Conservation (phyloP, 2,329 filamentous ascomycete species). For the Stylonectria norvegica region DNA sequence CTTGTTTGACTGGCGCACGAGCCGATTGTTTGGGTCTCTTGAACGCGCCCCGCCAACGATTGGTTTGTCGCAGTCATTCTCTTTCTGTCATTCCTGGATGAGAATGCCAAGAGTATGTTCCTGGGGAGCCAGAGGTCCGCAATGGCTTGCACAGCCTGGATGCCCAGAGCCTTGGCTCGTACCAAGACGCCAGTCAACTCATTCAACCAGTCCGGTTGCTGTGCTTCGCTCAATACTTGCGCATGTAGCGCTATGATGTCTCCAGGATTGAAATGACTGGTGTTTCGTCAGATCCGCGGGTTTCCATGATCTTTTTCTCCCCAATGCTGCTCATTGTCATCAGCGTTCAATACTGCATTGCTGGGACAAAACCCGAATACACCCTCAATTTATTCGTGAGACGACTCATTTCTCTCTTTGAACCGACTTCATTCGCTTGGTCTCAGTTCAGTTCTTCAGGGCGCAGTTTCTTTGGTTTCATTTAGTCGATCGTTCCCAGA, state of each 20-base stretch:
- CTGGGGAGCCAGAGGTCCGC: conserved; percentile 1
- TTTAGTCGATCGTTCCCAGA: neutral
- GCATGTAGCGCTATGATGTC: too few species aligned
- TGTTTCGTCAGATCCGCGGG: neutral
- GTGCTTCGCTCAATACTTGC: neutral
- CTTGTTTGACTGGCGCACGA: neutral
- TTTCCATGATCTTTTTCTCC: neutral
- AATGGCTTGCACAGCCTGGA: conserved; percentile 24
- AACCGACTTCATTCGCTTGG: conserved; percentile 17
- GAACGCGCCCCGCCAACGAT: neutral
- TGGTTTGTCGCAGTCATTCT: neutral
- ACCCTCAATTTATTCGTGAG: too few species aligned
- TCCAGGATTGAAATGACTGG: conserved; percentile 4
- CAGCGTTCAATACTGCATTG: too few species aligned
- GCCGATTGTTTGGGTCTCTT: neutral
- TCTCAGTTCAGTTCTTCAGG: too few species aligned
- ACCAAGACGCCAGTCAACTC: conserved; percentile 10
- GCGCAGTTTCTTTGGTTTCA: neutral
- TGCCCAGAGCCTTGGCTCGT: conserved; percentile 26
- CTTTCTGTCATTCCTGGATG: conserved; percentile 6
- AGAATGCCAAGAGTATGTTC: conserved; percentile 13
- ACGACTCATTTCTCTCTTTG: conserved; percentile 1
- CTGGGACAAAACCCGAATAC: too few species aligned
- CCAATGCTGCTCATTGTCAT: neutral
- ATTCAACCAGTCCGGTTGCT: neutral